Conservation (phyloP, 768 basidiomycete genomes). For the Suillus sp. region DNA sequence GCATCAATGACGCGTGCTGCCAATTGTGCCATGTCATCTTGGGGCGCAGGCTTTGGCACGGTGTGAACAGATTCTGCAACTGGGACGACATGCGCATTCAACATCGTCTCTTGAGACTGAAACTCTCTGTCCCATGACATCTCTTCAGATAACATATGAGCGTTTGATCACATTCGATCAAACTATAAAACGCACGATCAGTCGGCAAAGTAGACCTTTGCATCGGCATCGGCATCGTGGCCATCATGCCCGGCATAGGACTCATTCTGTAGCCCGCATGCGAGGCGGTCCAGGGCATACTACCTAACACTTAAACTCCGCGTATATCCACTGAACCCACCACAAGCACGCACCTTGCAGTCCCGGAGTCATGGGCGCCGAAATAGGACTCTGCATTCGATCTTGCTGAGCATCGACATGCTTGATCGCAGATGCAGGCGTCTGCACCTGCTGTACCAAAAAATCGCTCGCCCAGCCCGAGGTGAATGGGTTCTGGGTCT, state of each 20-base stretch:
- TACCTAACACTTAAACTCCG: slow-evolving; percentile 28
- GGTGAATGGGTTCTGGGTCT: slow-evolving; percentile 24
- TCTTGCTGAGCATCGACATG: slow-evolving; percentile 20
- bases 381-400: slow-evolving; percentile 11
- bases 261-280: slow-evolving; percentile 41
- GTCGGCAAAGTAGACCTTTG: slow-evolving; percentile 33
- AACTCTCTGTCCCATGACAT: slow-evolving; percentile 66
- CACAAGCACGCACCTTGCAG: slow-evolving; percentile 23
- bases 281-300: slow-evolving; percentile 43
- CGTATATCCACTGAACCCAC: neutral
- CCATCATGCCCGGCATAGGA: slow-evolving; percentile 38
- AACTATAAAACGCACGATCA: slow-evolving; percentile 43
- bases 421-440: slow-evolving; percentile 5
- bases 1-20: slow-evolving; percentile 78
- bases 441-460: slow-evolving; percentile 26
- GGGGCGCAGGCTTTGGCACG: slow-evolving; percentile 16
- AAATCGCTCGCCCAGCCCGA: slow-evolving; percentile 71
- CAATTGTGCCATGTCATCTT: slow-evolving; percentile 76
- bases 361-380: slow-evolving; percentile 4
- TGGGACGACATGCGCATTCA: slow-evolving; percentile 27
- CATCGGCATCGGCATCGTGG: slow-evolving; percentile 18
- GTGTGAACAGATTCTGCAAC: slow-evolving; percentile 9
- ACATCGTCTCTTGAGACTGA: slow-evolving; percentile 51
- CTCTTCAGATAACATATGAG: slow-evolving; percentile 17
- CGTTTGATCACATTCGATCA: neutral